phyloP scores from a whole-genome alignment of 352 stramenopile species.

The Globisporangium radiosum region DNA sequence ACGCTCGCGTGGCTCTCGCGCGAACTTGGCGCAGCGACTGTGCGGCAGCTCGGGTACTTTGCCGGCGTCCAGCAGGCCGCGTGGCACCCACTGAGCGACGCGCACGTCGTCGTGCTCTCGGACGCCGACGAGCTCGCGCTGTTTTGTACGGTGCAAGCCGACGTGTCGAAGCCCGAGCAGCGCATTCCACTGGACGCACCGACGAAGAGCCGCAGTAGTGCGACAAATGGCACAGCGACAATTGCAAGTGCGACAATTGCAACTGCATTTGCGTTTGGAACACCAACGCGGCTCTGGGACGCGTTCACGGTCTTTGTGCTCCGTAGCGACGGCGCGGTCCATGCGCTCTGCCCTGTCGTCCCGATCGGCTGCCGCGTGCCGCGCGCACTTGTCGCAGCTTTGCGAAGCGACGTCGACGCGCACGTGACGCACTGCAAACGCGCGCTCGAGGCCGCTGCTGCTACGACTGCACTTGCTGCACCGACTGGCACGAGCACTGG shows the following conservation, averaged over 20 bases:
- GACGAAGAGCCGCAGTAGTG: constrained; percentile 20
- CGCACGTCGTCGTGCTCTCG: constrained; percentile 64
- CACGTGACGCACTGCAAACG: constrained; percentile 49
- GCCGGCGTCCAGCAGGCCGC: constrained; percentile 39
- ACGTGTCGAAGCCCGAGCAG: constrained; percentile 69
- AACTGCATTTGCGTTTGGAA: constrained; percentile 57
- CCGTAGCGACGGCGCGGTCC: constrained; percentile 63
- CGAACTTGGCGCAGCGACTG: constrained; percentile 39
- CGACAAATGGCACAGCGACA: constrained; percentile 4
- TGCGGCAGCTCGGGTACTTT: constrained; percentile 57
- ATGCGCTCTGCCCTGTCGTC: constrained; percentile 62
- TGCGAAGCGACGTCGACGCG: constrained; percentile 58
- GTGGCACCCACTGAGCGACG: constrained; percentile 72
- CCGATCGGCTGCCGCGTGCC: constrained; percentile 51
- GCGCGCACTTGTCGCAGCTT: constrained; percentile 31
- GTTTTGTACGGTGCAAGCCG: constrained; percentile 48
- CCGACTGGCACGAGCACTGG: background rate
- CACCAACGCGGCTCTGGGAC: constrained; percentile 53
- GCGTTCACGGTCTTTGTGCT: constrained; percentile 72
- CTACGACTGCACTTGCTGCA: background rate
- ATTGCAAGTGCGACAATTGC: constrained; percentile 14
- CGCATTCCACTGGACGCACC: constrained; percentile 51
- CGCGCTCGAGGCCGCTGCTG: constrained; percentile 20
- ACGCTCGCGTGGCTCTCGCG: constrained; percentile 39
- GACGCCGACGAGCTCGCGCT: constrained; percentile 70